A percentile compares a stretch with the other conserved stretches of the same genome.
Evolutionary conservation across 495 filamentous ascomycete genomes (phyloP).

Genomic region (Xylaria nigripes): DNA sequence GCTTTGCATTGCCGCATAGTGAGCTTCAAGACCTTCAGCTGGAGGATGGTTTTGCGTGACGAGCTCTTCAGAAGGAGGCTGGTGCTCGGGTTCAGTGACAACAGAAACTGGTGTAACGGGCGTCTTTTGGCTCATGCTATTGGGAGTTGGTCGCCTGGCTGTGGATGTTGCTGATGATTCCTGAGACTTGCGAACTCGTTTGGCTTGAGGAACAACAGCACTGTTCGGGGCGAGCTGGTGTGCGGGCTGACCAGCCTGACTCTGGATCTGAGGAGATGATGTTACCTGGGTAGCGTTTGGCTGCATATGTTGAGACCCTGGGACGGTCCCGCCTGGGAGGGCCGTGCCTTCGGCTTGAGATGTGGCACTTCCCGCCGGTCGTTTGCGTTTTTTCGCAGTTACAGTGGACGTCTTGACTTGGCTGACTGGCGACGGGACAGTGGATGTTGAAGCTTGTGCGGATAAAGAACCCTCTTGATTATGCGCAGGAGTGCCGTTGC

Average conservation of each 20-base stretch:
- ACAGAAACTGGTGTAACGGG: constrained; percentile 6
- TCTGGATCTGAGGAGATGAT: constrained; percentile 14
- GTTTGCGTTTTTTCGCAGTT: constrained; percentile 26
- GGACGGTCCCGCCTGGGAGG: constrained; percentile 1
- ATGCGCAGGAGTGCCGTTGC: constrained; percentile 2
- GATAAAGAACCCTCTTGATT: constrained; percentile 8
- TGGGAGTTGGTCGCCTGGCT: constrained; percentile 19
- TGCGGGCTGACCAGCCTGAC: constrained; percentile 1
- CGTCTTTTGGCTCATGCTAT: constrained; percentile 19
- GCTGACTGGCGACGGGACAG: constrained; percentile 16
- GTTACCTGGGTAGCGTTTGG: constrained; percentile 10
- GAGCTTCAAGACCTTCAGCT: constrained; percentile 26
- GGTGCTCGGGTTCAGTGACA: constrained; percentile 12
- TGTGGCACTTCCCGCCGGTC: constrained; percentile 14
- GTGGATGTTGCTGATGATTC: constrained; percentile 18
- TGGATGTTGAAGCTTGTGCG: constrained; percentile 5
- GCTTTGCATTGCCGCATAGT: constrained; percentile 22
- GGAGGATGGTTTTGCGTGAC: constrained; percentile 14
- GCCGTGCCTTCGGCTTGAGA: constrained; percentile 1
- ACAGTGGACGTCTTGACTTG: constrained; percentile 25
- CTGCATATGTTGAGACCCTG: constrained; percentile 15
- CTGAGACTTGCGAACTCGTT: constrained; percentile 24
- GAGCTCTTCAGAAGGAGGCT: constrained; percentile 9
- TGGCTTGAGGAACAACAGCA: constrained; percentile 12
- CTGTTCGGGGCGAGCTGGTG: constrained; percentile 1